Evolutionary conservation across 2,329 filamentous ascomycete genomes (phyloP).

Genomic region (Coniella lustricola): DNA sequence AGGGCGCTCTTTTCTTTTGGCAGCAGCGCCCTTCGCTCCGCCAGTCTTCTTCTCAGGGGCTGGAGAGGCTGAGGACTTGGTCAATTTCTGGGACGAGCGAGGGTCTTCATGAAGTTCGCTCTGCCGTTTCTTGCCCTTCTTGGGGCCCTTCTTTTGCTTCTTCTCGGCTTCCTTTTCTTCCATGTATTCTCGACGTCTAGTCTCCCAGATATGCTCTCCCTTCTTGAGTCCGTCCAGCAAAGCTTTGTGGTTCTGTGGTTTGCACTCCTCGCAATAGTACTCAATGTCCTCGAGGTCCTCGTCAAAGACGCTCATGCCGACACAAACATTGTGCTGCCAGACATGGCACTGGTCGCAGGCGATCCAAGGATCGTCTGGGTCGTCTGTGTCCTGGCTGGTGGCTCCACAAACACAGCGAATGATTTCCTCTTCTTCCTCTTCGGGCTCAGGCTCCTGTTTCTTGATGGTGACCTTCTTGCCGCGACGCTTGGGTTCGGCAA

Average conservation of each 20-base stretch:
- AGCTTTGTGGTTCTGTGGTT: constrained; percentile 73
- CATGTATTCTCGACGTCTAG: constrained; percentile 54
- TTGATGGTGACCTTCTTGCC: constrained; percentile 39
- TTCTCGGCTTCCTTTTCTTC: constrained; percentile 56
- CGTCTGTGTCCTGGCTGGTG: constrained; percentile 76
- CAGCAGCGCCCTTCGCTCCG: constrained; percentile 29
- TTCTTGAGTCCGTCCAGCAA: constrained; percentile 70
- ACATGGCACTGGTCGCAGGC: constrained; percentile 86
- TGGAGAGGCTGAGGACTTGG: constrained; percentile 29
- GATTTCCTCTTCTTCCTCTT: constrained; percentile 57
- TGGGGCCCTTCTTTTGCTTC: constrained; percentile 51
- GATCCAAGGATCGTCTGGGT: constrained; percentile 80
- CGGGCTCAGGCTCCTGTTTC: constrained; percentile 52
- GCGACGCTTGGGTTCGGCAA: constrained; percentile 47
- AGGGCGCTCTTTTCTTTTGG: constrained; percentile 52
- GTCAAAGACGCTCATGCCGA: constrained; percentile 73
- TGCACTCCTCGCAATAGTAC: constrained; percentile 90
- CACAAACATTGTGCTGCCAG: constrained; percentile 97
- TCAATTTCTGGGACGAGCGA: constrained; percentile 31
- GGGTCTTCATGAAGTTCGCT: constrained; percentile 50
- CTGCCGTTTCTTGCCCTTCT: constrained; percentile 53
- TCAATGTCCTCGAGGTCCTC: constrained; percentile 67
- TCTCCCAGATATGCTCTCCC: constrained; percentile 85
- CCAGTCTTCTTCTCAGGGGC: constrained; percentile 36
- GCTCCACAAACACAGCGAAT: constrained; percentile 93